A percentile compares a stretch with the other conserved stretches of the same genome.
phyloP scores from a whole-genome alignment of 257 asterid genomes.

The Forsythia viridissima region DNA sequence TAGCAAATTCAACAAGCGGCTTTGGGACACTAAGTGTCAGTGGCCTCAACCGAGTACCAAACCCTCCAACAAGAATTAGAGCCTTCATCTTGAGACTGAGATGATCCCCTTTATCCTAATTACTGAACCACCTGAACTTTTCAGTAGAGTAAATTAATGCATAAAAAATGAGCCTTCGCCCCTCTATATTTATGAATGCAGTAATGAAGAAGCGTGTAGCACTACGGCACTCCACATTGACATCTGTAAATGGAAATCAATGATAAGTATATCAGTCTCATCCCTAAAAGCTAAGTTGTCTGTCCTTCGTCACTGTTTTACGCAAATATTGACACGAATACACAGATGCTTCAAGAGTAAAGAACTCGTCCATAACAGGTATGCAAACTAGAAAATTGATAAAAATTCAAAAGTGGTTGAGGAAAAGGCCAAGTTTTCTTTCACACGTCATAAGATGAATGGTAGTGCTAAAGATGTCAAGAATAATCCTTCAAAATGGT shows the following conservation, averaged over 20 bases:
- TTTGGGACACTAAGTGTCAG: conserved; percentile 84
- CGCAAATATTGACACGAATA: not conserved
- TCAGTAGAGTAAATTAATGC: not conserved
- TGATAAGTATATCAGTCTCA: conserved; percentile 10
- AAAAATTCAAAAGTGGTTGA: not conserved
- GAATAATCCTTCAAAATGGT: conserved; percentile 19
- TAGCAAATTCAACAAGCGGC: conserved; percentile 93
- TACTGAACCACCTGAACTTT: conserved; percentile 17
- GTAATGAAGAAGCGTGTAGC: conserved; percentile 33
- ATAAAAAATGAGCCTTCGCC: conserved; percentile 19
- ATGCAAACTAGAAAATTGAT: not conserved
- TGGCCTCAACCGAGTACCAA: conserved; percentile 95
- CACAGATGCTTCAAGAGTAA: not conserved
- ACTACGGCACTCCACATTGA: conserved; percentile 23
- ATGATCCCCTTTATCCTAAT: conserved; percentile 22
- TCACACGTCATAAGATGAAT: conserved; percentile 9
- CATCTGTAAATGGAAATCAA: conserved; percentile 26
- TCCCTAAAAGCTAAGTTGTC: not conserved
- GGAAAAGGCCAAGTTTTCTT: not conserved
- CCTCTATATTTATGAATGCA: conserved; percentile 31
- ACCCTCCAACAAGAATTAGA: conserved; percentile 93
- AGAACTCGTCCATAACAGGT: not conserved
- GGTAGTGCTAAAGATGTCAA: not conserved
- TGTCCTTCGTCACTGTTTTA: not conserved
- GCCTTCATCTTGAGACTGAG: conserved; percentile 70